Evolutionary conservation across 2,329 filamentous ascomycete species (phyloP), one percentile per base, ranked within the genome.

Genomic region (Nemania serpens): DNA sequence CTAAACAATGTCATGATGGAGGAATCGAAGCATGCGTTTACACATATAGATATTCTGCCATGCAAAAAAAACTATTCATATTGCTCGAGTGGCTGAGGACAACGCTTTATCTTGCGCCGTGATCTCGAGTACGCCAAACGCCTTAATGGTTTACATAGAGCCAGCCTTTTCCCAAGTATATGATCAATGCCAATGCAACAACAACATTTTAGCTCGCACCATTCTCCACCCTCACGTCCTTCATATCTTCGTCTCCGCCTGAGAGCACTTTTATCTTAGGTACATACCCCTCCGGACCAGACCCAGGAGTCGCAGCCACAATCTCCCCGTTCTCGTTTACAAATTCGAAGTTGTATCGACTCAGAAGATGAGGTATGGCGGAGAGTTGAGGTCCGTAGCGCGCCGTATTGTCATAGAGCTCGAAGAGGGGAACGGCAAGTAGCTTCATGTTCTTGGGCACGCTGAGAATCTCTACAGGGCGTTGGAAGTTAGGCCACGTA

Each of bases 371-470:
- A 0, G 95, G 95, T 58, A 99, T 98, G 1, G 95, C 95, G 1
- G 93, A 96, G 15, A 99, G 87, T 75, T 99, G 95, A 4, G 95
- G 95, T 0, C 95, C 95, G 74, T 99, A 99, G 61, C 95, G 84
- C 12, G 89, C 90, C 0, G 92, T 97, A 77, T 99, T 99, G 73
- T 99, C 95, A 81, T 99, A 99, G 41, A 99, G 87, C 79, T 99
- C 95, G 77, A 98, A 98, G 0, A 99, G 83, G 0, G 95, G 95
- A 1, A 99, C 95, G 1, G 95, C 95, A 42, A 99, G 88, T 22
- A 99, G 87, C 76, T 99, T 99, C 95, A 99, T 98, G 79, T 99
- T 99, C 81, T 99, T 99, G 0, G 95, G 95, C 9, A 99, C 95
- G 71, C 91, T 96, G 45, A 99, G 84, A 13, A 98, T 91, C 80